phyloP scores from a whole-genome alignment of 257 asterid species.

The Marsdenia floribunda region DNA sequence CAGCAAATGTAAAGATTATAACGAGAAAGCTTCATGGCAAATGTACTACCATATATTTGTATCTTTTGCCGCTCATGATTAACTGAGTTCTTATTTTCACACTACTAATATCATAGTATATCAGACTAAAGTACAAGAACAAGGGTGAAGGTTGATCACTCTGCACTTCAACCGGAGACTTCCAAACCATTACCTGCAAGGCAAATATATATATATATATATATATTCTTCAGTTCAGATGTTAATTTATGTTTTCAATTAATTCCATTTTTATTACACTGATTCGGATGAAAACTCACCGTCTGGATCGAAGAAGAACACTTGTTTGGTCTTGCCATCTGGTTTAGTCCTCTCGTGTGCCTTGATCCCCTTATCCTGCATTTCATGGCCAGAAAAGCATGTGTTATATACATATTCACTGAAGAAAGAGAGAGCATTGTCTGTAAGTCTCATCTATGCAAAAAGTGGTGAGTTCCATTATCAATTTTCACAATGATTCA shows the following conservation, averaged over 20 bases:
- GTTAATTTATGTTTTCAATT: not conserved
- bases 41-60: not conserved
- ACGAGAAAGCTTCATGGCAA: not conserved
- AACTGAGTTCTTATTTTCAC: not conserved
- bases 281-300: conserved; percentile 40
- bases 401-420: not conserved
- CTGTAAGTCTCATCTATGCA: not conserved
- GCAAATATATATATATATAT: not conserved
- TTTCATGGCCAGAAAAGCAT: not conserved
- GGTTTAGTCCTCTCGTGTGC: conserved; percentile 49
- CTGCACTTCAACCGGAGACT: conserved; percentile 49
- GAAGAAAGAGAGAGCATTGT: not conserved
- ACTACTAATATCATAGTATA: not conserved
- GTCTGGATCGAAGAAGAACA: conserved; percentile 92
- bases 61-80: not conserved
- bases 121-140: not conserved
- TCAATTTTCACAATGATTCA: not conserved
- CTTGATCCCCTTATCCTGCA: conserved; percentile 69
- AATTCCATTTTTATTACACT: not conserved
- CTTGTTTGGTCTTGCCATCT: conserved; percentile 73
- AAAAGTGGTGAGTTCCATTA: not conserved
- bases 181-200: conserved; percentile 87
- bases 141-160: conserved; percentile 7
- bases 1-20: not conserved
- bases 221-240: no score